Evolutionary conservation across 208 protist genomes (phyloP), one percentile per base, ranked within the genome.

Genomic region (Trypanosoma conorhini): DNA sequence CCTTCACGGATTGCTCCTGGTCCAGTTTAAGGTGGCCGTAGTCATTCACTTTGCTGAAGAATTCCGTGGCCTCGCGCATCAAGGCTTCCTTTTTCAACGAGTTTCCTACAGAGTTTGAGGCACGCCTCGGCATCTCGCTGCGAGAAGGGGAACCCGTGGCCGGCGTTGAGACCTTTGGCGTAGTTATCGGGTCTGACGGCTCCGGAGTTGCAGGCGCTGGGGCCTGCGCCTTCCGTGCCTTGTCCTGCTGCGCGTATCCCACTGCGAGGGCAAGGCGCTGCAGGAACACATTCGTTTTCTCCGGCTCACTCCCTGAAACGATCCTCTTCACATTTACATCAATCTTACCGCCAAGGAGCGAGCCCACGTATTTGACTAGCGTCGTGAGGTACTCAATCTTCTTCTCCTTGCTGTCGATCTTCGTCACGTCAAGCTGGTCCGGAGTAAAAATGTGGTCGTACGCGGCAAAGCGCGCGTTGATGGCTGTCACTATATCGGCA

Each of bases 281-380:
- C 40, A 97, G 71, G 60, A 96, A 96, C 9, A 84, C 63, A 56
- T 97, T 97, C 3, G 94, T 96, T 58, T 91, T 94, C 60, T 96
- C 94, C 19, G 88, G 82, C 57, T 97, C 92, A 31, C 81, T 77
- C 1, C 94, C 94, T 0, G 91, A 64, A n/a, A 96, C 84, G 28
- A 97, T 93, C 70, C 96, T 96, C 66, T 94, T 94, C 0, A 89
- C 77, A 65, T 83, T 90, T 7, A 95, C 91, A 65, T 94, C 85
- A 24, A 96, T 61, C 66, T 86, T 81, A 13, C 78, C 58, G 19
- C 81, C 79, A 62, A 96, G 89, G 1, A 96, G 64, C 38, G 70
- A 79, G 12, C 67, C 67, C 3, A 97, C 72, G 69, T 93, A 96
- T 19, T 91, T 44, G 8, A 95, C 83, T 35, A 96, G 76, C 1